Evolutionary conservation across 805 yeast species (phyloP), one percentile per base, ranked within the genome.

Genomic region (Zygosaccharomyces siamensis): DNA sequence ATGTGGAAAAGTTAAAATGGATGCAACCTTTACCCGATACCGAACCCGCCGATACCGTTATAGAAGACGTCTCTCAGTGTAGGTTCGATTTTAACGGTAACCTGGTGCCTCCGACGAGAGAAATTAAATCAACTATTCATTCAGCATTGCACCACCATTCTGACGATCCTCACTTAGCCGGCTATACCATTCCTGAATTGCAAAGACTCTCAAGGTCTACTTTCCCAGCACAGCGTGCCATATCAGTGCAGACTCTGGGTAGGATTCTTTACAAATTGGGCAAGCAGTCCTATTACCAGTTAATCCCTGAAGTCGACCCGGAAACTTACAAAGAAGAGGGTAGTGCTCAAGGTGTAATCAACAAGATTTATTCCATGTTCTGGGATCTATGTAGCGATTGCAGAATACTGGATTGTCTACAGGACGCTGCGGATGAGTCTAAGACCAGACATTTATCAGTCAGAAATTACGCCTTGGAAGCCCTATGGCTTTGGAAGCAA

Each of bases 91-190:
- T 93, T 67, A 73, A 80, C 44, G 99, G 97, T 8, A 74, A 86
- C 56, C 65, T 93, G 51, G 73, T 93, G 3, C 73, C 82, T 5
- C 84, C 85, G 5, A 66, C 73, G 0, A 73, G 80, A 43, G 72
- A 80, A 27, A 64, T 69, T 12, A 50, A 68, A 1, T 66, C 79
- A 5, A 80, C 85, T 2, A 74, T 83, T 0, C 71, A 74, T 35
- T 62, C 77, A 35, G 99, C 96, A 0, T 75, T 93, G 23, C 97
- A 89, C 60, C 98, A 93, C 64, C 99, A 93, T 66, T 77, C 97
- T 0, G 88, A 84, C 8, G 81, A 84, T 42, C 97, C 98, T 0
- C 81, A 83, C 39, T 72, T 90, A 45, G 96, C 98, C 0, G 99
- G 99, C 0, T 93, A 93, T 65, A 90, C 97, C 0, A 63, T 93